phyloP scores from a whole-genome alignment of 345 rosid species.

The Excoecaria agallocha region DNA sequence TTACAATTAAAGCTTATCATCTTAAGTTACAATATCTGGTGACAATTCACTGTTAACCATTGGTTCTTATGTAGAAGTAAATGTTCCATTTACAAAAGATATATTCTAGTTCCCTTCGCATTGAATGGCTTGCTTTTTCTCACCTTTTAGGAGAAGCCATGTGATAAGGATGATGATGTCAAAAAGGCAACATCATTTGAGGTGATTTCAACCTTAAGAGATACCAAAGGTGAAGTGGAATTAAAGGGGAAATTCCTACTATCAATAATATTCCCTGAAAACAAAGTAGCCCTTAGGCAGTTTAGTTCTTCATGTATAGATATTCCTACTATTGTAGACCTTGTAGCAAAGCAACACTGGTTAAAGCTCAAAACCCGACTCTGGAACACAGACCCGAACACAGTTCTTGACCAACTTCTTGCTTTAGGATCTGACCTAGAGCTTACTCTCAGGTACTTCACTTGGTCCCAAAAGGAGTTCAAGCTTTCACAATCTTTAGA shows the following conservation, averaged over 20 bases:
- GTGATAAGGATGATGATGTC: conserved; percentile 91
- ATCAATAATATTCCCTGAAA: conserved; percentile 10
- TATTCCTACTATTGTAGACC: conserved; percentile 31
- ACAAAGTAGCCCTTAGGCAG: conserved; percentile 18
- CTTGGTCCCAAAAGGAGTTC: conserved; percentile 52
- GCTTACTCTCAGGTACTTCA: conserved; percentile 53
- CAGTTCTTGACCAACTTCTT: conserved; percentile 45
- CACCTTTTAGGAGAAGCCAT: conserved; percentile 69
- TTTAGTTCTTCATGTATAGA: conserved; percentile 23
- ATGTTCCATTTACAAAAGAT: too few species aligned
- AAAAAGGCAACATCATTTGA: conserved; percentile 91
- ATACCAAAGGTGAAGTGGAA: conserved; percentile 31
- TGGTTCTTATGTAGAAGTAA: background rate
- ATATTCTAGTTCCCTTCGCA: background rate
- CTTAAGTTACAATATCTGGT: conserved; percentile 54
- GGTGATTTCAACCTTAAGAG: conserved; percentile 91
- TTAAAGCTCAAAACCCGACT: conserved; percentile 44
- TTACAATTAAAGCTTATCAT: conserved; percentile 95
- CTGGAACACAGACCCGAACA: conserved; percentile 31
- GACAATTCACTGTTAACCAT: background rate
- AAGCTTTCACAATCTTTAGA: conserved; percentile 40
- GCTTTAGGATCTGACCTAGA: conserved; percentile 51
- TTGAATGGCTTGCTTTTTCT: background rate
- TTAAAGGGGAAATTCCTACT: background rate
- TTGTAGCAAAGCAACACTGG: conserved; percentile 64